Conservation (phyloP, 768 basidiomycete genomes). For the Podaxis sp. region DNA sequence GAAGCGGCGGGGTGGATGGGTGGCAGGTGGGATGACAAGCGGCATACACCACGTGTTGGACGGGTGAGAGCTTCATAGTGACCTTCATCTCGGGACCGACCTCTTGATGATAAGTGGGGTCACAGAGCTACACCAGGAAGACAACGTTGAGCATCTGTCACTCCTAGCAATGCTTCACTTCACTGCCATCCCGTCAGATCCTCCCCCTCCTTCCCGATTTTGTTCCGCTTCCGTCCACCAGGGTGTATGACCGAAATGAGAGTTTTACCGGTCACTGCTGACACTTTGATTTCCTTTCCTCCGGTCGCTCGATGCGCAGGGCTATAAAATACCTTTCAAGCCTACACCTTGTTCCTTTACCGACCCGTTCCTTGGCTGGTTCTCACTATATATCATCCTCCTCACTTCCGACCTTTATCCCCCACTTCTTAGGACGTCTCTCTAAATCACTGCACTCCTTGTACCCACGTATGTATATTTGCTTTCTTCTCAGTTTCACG, state of each 20-base stretch:
- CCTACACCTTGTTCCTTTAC: constrained; percentile 16
- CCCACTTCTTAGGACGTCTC: constrained; percentile 8
- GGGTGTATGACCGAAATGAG: constrained; percentile 27
- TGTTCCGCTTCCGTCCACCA: constrained; percentile 21
- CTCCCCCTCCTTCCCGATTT: constrained; percentile 17
- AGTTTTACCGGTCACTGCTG: constrained; percentile 25
- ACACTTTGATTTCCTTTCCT: constrained; percentile 27
- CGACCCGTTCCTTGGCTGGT: constrained; percentile 25
- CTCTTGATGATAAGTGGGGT: constrained; percentile 1
- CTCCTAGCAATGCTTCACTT: not conserved
- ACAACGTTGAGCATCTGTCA: constrained; percentile 5
- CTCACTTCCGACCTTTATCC: constrained; percentile 7
- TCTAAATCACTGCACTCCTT: not conserved
- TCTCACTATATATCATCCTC: constrained; percentile 20
- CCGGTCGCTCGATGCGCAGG: constrained; percentile 21
- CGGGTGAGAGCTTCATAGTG: constrained; percentile 21
- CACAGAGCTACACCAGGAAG: constrained; percentile 3
- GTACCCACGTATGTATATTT: not conserved
- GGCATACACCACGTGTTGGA: constrained; percentile 22
- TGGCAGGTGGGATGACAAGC: not conserved
- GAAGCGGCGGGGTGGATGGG: not conserved
- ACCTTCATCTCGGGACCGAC: constrained; percentile 31
- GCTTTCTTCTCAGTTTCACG: not conserved
- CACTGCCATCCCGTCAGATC: constrained; percentile 18
- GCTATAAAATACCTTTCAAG: constrained; percentile 22